Evolutionary conservation across 352 stramenopile genomes (phyloP), one percentile per base, ranked within the genome.

Genomic region (Globisporangium paddicum): DNA sequence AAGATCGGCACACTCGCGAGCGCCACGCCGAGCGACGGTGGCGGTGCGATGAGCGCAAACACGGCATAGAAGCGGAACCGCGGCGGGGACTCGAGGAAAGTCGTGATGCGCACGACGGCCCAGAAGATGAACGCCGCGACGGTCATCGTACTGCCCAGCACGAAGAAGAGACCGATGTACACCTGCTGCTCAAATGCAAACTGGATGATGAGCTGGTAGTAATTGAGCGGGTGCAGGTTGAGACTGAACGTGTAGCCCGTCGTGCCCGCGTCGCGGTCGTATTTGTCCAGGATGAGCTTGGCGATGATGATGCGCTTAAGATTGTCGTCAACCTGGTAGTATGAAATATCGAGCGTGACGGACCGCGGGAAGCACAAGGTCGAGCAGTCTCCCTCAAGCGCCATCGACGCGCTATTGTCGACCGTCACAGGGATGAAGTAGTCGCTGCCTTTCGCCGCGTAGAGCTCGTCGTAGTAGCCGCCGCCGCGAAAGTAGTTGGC

Each of bases 361-460:
- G 71, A 89, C 21, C 96, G 82, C 11, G 96, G 96, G 60, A 97
- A 98, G 60, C 96, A 99, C 19, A 86, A 57, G 2, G 68, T 80
- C n/a, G 76, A 82, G 73, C 96, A 99, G 23, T 93, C 95, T 8
- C 82, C 90, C 55, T 87, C 74, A 9, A 97, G 65, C 16, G 80
- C 66, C 5, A 82, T 64, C 18, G 87, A 75, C 2, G 90, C 88
- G 10, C 65, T 70, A 63, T 93, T 93, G 57, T 98, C 79, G 2
- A 99, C 87, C 2, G 76, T 93, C 14, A 98, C 92, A 19, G 93
- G 88, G 53, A 99, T 96, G 58, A 99, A 98, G 34, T 90, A 95
- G 73, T 99, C 95, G 16, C 86, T 84, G 1, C 82, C 90, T 16
- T 75, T 60, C 9, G 60, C 38, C 1, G 53, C 59, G 16, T 82